Evolutionary conservation across 2,329 filamentous ascomycete species (phyloP).

Genomic region (Elsinoe batatas): DNA sequence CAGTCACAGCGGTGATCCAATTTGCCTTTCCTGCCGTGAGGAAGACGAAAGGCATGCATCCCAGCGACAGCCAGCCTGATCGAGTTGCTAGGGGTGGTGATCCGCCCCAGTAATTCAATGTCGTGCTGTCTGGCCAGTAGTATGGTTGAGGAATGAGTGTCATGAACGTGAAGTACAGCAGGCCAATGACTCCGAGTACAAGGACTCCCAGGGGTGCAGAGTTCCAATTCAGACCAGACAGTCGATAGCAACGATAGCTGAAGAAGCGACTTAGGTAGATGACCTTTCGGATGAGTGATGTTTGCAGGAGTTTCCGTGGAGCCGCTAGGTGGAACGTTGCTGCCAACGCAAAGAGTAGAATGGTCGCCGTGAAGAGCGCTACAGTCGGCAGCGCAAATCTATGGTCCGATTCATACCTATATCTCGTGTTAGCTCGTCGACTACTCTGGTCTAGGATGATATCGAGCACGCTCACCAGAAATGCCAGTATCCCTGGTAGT

Average conservation of each 20-base stretch:
- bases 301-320: neutral
- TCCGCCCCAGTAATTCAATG: conserved; percentile 44
- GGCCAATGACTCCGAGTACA: neutral
- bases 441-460: conserved; percentile 15
- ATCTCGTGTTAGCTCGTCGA: neutral
- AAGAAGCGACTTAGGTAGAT: neutral
- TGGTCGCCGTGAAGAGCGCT: conserved; percentile 42
- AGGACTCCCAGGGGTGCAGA: neutral
- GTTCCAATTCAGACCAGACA: neutral
- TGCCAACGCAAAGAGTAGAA: conserved; percentile 39
- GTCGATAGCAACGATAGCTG: neutral
- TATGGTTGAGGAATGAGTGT: conserved; percentile 37
- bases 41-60: conserved; percentile 86
- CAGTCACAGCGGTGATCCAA: conserved; percentile 69
- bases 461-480: conserved; percentile 31
- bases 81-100: conserved; percentile 82
- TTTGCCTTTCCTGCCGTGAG: conserved; percentile 91
- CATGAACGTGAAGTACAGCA: conserved; percentile 39
- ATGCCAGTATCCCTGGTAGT: conserved; percentile 32
- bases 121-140: conserved; percentile 42
- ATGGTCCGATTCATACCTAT: conserved; percentile 46
- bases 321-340: conserved; percentile 24
- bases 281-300: conserved; percentile 16
- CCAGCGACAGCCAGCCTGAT: conserved; percentile 83
- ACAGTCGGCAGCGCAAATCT: conserved; percentile 44